Base-by-base conservation (phyloP, 306 rosid species). In the Clitoria ternatea region DNA sequence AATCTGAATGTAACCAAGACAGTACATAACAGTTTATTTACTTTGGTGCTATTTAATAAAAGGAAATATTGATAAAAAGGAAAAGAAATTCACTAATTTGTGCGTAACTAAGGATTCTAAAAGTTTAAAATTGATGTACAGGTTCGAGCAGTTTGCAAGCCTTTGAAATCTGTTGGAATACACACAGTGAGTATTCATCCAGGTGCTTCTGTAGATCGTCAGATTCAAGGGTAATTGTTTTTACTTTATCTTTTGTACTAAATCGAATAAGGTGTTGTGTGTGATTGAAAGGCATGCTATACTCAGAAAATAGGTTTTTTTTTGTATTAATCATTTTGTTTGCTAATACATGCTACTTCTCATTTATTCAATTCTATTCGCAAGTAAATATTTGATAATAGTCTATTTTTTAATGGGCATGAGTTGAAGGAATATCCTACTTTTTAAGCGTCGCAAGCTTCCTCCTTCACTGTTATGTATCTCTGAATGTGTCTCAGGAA, bases 101-200 rank as follows among this genome's bases (percentile, higher is more conserved):
- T n/a, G n/a, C n/a, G 50, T 81, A 53, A 56, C 70, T 53, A 2
- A 23, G 42, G 22, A 9, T 50, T 49, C 75, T 79, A 48, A 32
- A 70, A 48, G 5, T 27, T 49, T 10, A 69, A 62, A 60, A 33
- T 70, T 74, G 13, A 24, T 66, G 57, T 14, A 24, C 78, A 91
- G 97, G 85, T 90, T 62, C 94, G 96, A 52, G 47, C 81, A 29
- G 83, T 94, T 73, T 94, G 98, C 86, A 94, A 87, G 85, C 86
- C 96, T 30, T 83, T 94, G 82, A 94, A 91, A 82, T 88, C 85
- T 67, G 76, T 85, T 49, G 99, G 99, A 74, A 82, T 91, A 87
- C 99, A 94, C 82, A 81, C 97, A 53, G 96, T 94, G 73, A 89
- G 97, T 78, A 79, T 94, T 77, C 99, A 94, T 70, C 79, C 92